Percentiles rank a stretch among this genome's conserved stretches.
phyloP scores from a whole-genome alignment of 2,329 filamentous ascomycete genomes.

The Nigrospora osmanthi region DNA sequence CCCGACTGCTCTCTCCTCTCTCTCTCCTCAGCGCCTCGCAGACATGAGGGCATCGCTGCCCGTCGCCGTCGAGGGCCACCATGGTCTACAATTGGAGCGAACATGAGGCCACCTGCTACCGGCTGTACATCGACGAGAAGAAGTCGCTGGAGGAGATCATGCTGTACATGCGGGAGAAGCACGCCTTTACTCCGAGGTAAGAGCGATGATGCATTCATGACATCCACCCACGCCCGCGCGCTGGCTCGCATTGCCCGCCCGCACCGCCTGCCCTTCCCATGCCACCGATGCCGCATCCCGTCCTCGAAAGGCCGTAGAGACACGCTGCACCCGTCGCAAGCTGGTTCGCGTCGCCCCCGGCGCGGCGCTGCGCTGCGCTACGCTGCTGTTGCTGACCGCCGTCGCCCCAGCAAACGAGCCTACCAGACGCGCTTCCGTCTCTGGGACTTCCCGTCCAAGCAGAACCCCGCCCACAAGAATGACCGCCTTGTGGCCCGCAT shows the following conservation, averaged over 20 bases:
- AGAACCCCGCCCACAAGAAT: constrained; percentile 65
- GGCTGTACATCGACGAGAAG: constrained; percentile 71
- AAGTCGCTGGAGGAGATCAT: constrained; percentile 68
- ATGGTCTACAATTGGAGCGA: constrained; percentile 42
- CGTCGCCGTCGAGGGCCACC: constrained; percentile 5
- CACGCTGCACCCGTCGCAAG: no score
- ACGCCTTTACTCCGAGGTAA: constrained; percentile 66
- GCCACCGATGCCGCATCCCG: no score
- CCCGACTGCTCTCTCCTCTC: no score
- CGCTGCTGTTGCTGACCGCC: no score
- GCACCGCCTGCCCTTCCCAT: neutral
- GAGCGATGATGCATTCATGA: constrained; percentile 7
- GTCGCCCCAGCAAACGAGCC: constrained; percentile 55
- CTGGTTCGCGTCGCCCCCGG: no score
- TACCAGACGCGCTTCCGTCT: constrained; percentile 70
- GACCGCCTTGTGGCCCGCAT: constrained; percentile 58
- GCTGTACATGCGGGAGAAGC: constrained; percentile 55
- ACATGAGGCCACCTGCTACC: constrained; percentile 33
- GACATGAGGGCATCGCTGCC: no score
- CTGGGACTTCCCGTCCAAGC: constrained; percentile 73
- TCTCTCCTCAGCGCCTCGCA: no score
- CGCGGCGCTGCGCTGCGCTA: no score
- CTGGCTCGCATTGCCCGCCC: neutral
- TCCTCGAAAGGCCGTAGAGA: no score
- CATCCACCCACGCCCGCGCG: neutral